These are phyloP conservation scores for Bassia scoparia DNA, from an alignment of 148 eudicot genomes.

Conservation along the genomic window DNA sequence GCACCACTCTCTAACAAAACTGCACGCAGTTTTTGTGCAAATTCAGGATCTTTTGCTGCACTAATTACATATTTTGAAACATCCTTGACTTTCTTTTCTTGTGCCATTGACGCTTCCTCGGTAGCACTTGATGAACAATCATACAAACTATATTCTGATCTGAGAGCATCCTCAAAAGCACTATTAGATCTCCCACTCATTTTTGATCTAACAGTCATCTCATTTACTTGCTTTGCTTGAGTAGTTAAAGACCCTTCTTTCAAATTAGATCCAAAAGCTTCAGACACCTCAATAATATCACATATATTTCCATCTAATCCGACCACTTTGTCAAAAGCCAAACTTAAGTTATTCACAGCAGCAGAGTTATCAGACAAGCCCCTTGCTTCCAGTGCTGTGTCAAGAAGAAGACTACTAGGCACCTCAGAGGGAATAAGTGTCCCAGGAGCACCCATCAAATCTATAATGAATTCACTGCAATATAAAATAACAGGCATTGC, in stretches of 20 bases:
- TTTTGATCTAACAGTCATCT: conserved; percentile 30
- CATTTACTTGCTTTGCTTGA: conserved; percentile 30
- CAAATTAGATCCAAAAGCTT: conserved; percentile 32
- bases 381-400: conserved; percentile 48
- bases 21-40: conserved; percentile 68
- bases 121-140: conserved; percentile 32
- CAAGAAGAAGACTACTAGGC: conserved; percentile 67
- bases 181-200: conserved; percentile 36
- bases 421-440: conserved; percentile 88
- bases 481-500: conserved; percentile 13
- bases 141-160: conserved; percentile 32
- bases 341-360: conserved; percentile 34
- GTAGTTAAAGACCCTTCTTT: conserved; percentile 26
- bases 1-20: conserved; percentile 68
- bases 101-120: conserved; percentile 47
- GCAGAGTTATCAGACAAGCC: conserved; percentile 39
- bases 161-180: conserved; percentile 41
- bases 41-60: conserved; percentile 77
- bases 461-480: conserved; percentile 89
- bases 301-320: conserved; percentile 29
- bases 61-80: conserved; percentile 65
- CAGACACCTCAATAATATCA: conserved; percentile 33
- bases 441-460: conserved; percentile 98
- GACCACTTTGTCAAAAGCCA: conserved; percentile 41
- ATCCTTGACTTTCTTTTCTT: conserved; percentile 59